Conservation (phyloP, 2,329 filamentous ascomycete species). For the Coniochaeta ligniaria region DNA sequence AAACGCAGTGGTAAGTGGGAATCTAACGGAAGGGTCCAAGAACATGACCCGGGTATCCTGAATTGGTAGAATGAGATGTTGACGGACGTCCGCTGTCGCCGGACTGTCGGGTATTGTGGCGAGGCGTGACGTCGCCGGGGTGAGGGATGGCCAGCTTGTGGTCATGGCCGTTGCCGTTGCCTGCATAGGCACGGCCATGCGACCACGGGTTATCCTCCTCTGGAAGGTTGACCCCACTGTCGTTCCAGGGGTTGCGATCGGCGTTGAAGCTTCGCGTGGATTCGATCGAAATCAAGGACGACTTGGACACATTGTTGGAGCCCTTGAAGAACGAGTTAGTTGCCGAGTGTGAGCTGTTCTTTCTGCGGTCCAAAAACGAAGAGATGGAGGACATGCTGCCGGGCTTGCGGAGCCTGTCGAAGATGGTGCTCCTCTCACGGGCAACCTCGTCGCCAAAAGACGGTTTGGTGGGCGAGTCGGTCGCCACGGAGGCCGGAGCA, state of each 20-base stretch:
- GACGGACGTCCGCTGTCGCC: constrained; percentile 88
- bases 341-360: constrained; percentile 84
- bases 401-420: constrained; percentile 90
- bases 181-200: constrained; percentile 39
- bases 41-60: constrained; percentile 89
- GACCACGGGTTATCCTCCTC: constrained; percentile 77
- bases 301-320: constrained; percentile 84
- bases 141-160: constrained; percentile 59
- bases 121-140: constrained; percentile 75
- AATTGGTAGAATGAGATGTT: constrained; percentile 90
- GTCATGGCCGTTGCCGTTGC: constrained; percentile 58
- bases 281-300: constrained; percentile 91
- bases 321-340: constrained; percentile 87
- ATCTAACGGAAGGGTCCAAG: constrained; percentile 79
- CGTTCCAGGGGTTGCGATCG: constrained; percentile 96
- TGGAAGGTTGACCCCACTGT: constrained; percentile 88
- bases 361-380: constrained; percentile 91
- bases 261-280: constrained; percentile 84
- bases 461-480: constrained; percentile 82
- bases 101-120: constrained; percentile 76
- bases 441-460: constrained; percentile 76
- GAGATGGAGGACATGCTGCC: constrained; percentile 91
- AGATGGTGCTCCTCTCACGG: constrained; percentile 73
- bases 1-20: constrained; percentile 19
- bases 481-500: constrained; percentile 70